Evolutionary conservation across 2,329 filamentous ascomycete species (phyloP), one percentile per base, ranked within the genome.

Genomic region (Teratosphaeria destructans): DNA sequence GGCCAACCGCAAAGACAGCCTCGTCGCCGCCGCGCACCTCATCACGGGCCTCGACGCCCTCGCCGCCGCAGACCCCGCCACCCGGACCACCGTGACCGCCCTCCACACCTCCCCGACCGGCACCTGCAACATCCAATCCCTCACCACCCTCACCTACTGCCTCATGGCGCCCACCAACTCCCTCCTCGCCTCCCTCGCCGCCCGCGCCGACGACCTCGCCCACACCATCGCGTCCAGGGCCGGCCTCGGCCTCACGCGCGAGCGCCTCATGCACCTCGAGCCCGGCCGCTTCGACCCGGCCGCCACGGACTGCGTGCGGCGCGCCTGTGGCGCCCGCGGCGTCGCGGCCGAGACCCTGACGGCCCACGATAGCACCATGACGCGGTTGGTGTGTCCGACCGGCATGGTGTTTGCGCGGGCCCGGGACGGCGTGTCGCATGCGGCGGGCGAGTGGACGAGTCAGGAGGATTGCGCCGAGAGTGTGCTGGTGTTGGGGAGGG

Each of bases 41-140:
- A 62, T 66, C 53, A 63, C 61, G 5, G 60, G 65, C 3, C 65
- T 62, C 8, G 58, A 23, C 23, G 23, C 23, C 23, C 23, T 23
- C 23, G 23, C 23, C 23, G 23, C 23, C 23, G 23, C 23, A 23
- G 23, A 23, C 23, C 23, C 23, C 23, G 23, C 23, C 23, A 23
- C 23, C 23, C 23, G 23, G 23, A 23, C 23, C 23, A 23, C 23
- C 23, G 23, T 23, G 23, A 23, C 23, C 23, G 23, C 23, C 23
- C 23, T 23, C 23, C 23, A 23, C 23, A 23, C 23, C 23, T 23
- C 23, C 23, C 23, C 23, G 7, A 32, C 63, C 4, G 65, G 64
- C 6, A 56, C 64, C 23, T 71, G 68, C 61, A 71, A 71, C 57
- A 72, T 71, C 57, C 67, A 72, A 57, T 69, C 63, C 26, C 59